phyloP scores from a whole-genome alignment of 805 yeast species.

The Spathaspora gorwiae region DNA sequence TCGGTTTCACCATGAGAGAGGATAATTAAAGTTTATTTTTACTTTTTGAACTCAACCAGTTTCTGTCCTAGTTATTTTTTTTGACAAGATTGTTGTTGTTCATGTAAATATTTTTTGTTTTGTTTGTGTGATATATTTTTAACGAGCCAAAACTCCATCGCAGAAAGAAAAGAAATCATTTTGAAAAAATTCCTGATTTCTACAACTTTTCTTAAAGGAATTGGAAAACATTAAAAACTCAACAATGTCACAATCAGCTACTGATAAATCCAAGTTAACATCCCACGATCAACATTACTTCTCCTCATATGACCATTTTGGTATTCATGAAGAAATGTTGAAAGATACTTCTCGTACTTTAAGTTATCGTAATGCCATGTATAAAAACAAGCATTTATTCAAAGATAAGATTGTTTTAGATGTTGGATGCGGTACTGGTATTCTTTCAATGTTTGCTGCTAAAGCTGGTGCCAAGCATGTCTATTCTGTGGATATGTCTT shows the following conservation, averaged over 20 bases:
- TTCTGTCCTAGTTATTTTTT: no score
- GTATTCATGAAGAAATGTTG: constrained; percentile 98
- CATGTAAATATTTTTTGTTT: no score
- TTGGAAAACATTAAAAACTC: background rate
- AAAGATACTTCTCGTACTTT: constrained; percentile 92
- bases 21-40: no score
- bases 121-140: background rate
- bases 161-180: background rate
- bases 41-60: no score
- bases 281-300: constrained; percentile 90
- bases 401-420: constrained; percentile 92
- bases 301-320: constrained; percentile 92
- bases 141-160: background rate
- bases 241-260: constrained; percentile 44
- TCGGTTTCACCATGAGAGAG: no score
- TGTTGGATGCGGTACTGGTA: constrained; percentile 99
- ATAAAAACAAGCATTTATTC: constrained; percentile 82
- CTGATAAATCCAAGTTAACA: constrained; percentile 60
- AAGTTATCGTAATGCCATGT: constrained; percentile 87
- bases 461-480: constrained; percentile 99
- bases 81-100: background rate
- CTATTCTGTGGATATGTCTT: constrained; percentile 95
- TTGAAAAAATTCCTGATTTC: background rate
- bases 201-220: background rate
- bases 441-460: constrained; percentile 95